Evolutionary conservation across 805 yeast genomes (phyloP).

Genomic region (Lachancea meyersii): DNA sequence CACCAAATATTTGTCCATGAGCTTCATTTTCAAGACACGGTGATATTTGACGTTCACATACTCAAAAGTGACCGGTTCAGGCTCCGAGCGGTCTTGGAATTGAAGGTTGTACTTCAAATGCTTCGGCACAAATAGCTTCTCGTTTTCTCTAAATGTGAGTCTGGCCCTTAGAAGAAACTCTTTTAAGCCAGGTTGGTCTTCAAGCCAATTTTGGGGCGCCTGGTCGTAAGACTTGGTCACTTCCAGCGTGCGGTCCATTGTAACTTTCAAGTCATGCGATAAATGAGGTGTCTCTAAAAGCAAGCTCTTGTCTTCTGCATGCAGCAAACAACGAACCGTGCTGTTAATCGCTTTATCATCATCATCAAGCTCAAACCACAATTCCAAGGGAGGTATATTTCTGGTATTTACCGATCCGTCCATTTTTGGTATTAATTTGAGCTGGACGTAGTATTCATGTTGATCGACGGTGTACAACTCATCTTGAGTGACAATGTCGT

Average conservation of each 20-base stretch:
- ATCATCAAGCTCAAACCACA: conserved; percentile 30
- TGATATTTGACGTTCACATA: conserved; percentile 21
- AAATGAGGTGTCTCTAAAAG: conserved; percentile 24
- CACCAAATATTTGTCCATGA: conserved; percentile 26
- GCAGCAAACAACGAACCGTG: conserved; percentile 22
- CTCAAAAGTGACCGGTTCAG: conserved; percentile 17
- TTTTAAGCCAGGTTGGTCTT: conserved; percentile 40
- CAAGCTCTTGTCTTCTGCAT: conserved; percentile 16
- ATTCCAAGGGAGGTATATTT: conserved; percentile 22
- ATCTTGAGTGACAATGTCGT: conserved; percentile 10
- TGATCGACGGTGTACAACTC: conserved; percentile 22
- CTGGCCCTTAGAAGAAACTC: conserved; percentile 31
- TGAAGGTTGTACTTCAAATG: conserved; percentile 13
- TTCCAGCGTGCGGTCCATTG: conserved; percentile 17
- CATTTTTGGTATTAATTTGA: conserved; percentile 22
- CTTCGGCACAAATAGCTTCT: conserved; percentile 13
- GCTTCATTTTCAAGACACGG: conserved; percentile 23
- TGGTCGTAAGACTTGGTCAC: conserved; percentile 15
- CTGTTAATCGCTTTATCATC: conserved; percentile 19
- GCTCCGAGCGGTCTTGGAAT: conserved; percentile 1
- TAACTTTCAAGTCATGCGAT: conserved; percentile 23
- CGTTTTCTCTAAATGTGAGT: conserved; percentile 15
- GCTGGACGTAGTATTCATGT: conserved; percentile 28
- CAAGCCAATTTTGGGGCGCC: conserved; percentile 30
- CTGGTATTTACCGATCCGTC: conserved; percentile 6